Percentiles rank a stretch among this genome's conserved stretches.
These are phyloP conservation scores for Trichoderma harzianum DNA, from an alignment of 2,329 filamentous ascomycete genomes.

Conservation along the genomic window DNA sequence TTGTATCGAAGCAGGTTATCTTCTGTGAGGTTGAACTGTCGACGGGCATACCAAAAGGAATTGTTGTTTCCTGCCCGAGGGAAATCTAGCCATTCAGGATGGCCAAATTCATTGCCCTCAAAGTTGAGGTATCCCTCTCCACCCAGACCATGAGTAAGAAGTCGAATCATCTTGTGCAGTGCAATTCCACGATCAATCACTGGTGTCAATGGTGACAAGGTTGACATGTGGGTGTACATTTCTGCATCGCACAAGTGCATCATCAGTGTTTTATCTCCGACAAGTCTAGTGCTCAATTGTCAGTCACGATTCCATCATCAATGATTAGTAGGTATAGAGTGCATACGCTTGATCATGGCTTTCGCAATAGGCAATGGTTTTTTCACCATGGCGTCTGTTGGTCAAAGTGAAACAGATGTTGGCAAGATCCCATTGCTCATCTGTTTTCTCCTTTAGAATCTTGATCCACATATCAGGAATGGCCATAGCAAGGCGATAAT, in stretches of 20 bases:
- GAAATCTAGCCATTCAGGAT: conserved; percentile 98
- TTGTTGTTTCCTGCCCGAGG: conserved; percentile 89
- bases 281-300: conserved; percentile 57
- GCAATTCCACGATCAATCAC: conserved; percentile 87
- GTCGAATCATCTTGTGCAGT: conserved; percentile 95
- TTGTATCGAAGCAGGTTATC: conserved; percentile 82
- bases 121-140: conserved; percentile 98
- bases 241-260: conserved; percentile 98
- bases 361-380: conserved; percentile 96
- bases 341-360: conserved; percentile 96
- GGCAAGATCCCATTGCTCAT: conserved; percentile 88
- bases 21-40: conserved; percentile 89
- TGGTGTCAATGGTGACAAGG: conserved; percentile 75
- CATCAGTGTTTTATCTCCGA: conserved; percentile 94
- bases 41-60: conserved; percentile 89
- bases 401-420: conserved; percentile 83
- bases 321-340: neutral
- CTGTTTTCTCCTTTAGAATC: conserved; percentile 87
- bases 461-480: conserved; percentile 99
- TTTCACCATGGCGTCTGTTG: conserved; percentile 91
- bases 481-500: conserved; percentile 96
- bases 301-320: conserved; percentile 17
- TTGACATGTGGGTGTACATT: conserved; percentile 97
- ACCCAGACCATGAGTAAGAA: conserved; percentile 85
- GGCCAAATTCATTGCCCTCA: conserved; percentile 97